Base-by-base conservation (phyloP, 1,284 basidiomycete species). In the Neonothopanus nambi region DNA sequence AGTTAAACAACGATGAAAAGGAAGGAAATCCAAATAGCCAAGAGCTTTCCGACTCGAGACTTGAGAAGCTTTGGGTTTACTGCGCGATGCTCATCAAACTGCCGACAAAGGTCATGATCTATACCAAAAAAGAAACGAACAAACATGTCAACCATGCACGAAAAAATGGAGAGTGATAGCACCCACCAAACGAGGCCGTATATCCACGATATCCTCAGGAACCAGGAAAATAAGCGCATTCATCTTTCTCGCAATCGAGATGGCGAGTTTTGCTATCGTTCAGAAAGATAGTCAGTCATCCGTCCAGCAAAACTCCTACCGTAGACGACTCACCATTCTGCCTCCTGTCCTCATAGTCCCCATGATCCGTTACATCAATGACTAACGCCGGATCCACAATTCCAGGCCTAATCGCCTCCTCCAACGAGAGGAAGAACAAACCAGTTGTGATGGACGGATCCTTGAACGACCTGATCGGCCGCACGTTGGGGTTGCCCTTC, bases 221-320 rank as follows among this genome's bases (percentile, higher is more conserved):
- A 99, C 97, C 57, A 99, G 77, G 81, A 98, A 98, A 66, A 99
- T 98, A 64, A 98, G 75, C 3, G 94, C 93, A 52, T 95, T 93
- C 84, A 97, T 86, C 83, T 99, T 99, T 67, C 96, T 82, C 20
- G 96, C 95, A 64, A 99, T 98, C 5, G 93, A 96, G 64, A 99
- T 99, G 15, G 95, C 97, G 58, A 99, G 72, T 82, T 97, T 97
- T 38, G 94, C 93, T 93, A 20, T 48, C 7, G 8, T 7, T 12
- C 15, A 42, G 9, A 23, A 47, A 21, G 13, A 8, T 24, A 1
- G 24, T 40, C n/a, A 30, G 35, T 50, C 20, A 48, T 13, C 15
- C 30, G 13, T 18, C 4, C 26, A 3, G 24, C 11, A 33, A 13
- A 17, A n/a, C 26, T 11, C 1, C 33, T 30, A 13, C 8, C 6